Percentiles rank a stretch among this genome's conserved stretches.
phyloP scores from a whole-genome alignment of 2,329 filamentous ascomycete species.

The Apiospora aurea region DNA sequence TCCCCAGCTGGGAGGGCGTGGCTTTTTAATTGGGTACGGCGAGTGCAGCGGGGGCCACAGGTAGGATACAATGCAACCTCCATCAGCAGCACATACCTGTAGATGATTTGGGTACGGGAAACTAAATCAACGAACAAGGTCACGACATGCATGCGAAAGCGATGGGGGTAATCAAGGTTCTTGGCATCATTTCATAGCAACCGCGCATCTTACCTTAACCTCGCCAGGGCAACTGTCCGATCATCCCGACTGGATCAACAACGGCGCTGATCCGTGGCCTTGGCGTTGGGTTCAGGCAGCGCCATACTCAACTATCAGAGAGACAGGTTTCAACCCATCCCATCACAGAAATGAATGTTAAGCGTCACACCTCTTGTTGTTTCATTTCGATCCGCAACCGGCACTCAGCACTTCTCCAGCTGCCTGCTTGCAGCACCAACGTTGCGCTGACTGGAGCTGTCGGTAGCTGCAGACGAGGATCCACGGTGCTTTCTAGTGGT shows the following conservation, averaged over 20 bases:
- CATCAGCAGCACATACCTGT: neutral
- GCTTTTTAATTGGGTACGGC: neutral
- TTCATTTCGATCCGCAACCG: neutral
- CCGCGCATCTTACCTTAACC: neutral
- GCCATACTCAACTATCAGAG: neutral
- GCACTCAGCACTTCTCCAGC: neutral
- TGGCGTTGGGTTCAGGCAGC: neutral
- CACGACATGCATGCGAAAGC: neutral
- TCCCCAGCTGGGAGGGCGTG: slow-evolving; percentile 7
- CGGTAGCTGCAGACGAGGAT: neutral
- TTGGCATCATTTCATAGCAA: neutral
- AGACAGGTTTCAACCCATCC: neutral
- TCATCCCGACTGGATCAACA: neutral
- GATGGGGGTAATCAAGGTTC: neutral
- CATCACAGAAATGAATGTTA: neutral
- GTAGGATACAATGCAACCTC: neutral
- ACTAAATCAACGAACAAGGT: neutral
- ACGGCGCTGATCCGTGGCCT: neutral
- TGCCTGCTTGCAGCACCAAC: neutral
- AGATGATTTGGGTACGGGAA: neutral
- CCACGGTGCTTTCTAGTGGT: neutral
- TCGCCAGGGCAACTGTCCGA: slow-evolving; percentile 2
- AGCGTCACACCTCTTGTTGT: neutral
- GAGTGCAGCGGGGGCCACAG: slow-evolving; percentile 1
- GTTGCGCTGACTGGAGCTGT: neutral